Evolutionary conservation across 1,284 basidiomycete genomes (phyloP).

Genomic region (Thelephora terrestris): DNA sequence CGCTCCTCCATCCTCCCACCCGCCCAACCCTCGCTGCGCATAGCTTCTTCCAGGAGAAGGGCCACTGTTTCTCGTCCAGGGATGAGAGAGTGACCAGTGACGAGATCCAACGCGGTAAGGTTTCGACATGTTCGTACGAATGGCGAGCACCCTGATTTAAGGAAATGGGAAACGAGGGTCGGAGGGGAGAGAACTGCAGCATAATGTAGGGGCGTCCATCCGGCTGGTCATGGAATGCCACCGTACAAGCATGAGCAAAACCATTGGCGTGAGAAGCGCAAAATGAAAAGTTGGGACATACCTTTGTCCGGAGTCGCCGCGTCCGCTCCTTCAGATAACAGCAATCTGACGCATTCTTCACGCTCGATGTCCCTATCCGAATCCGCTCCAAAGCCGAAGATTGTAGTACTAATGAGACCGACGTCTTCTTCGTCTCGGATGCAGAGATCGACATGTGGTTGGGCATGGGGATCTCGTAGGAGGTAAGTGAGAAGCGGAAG

Average conservation of each 20-base stretch:
- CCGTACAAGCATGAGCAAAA: background rate
- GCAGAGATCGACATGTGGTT: constrained; percentile 55
- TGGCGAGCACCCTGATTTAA: constrained; percentile 85
- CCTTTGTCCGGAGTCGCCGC: constrained; percentile 54
- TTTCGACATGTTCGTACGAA: constrained; percentile 66
- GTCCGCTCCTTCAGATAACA: constrained; percentile 74
- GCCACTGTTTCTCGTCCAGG: constrained; percentile 76
- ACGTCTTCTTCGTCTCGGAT: constrained; percentile 77
- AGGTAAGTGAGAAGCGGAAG: constrained; percentile 60
- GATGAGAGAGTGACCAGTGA: constrained; percentile 68
- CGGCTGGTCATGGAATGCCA: constrained; percentile 36
- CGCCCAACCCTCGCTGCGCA: constrained; percentile 69
- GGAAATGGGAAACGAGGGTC: constrained; percentile 83
- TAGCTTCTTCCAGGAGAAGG: constrained; percentile 69
- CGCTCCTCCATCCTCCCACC: constrained; percentile 57
- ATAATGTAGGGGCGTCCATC: constrained; percentile 96
- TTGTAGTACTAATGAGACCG: constrained; percentile 68
- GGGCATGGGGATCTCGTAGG: constrained; percentile 60
- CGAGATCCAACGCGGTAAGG: constrained; percentile 77
- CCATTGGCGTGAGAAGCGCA: background rate
- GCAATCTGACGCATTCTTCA: constrained; percentile 77
- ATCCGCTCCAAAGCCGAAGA: constrained; percentile 76
- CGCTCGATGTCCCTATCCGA: constrained; percentile 75
- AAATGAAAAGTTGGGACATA: constrained; percentile 23
- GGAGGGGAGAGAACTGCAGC: constrained; percentile 84